These are phyloP conservation scores for Trametes elegans DNA, from an alignment of 768 basidiomycete genomes.

Conservation along the genomic window DNA sequence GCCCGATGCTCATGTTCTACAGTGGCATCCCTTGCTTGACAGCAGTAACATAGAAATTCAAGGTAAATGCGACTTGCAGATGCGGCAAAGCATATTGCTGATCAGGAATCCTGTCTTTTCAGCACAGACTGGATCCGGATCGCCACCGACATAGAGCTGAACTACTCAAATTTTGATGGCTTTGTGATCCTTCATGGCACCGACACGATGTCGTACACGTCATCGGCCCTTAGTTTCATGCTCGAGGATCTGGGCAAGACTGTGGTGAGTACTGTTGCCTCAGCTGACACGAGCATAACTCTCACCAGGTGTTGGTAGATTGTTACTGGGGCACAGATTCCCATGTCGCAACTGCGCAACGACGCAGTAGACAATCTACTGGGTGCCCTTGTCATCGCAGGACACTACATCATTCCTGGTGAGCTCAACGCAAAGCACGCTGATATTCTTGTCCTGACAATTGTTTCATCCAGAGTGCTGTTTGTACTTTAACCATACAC, in stretches of 20 bases:
- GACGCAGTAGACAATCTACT: slow-evolving; percentile 93
- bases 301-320: slow-evolving; percentile 48
- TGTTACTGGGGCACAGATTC: slow-evolving; percentile 91
- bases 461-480: slow-evolving; percentile 58
- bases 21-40: slow-evolving; percentile 89
- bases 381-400: slow-evolving; percentile 85
- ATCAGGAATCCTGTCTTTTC: slow-evolving; percentile 1
- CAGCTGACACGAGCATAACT: neutral
- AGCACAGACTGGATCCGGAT: slow-evolving; percentile 83
- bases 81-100: neutral
- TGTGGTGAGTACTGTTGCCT: slow-evolving; percentile 48
- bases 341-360: slow-evolving; percentile 86
- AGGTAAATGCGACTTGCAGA: slow-evolving; percentile 40
- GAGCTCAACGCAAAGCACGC: slow-evolving; percentile 13
- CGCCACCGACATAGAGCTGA: slow-evolving; percentile 89
- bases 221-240: slow-evolving; percentile 87
- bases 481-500: slow-evolving; percentile 86
- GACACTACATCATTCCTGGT: slow-evolving; percentile 92
- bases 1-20: slow-evolving; percentile 8
- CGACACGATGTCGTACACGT: slow-evolving; percentile 88
- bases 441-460: neutral
- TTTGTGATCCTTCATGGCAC: slow-evolving; percentile 91
- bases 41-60: slow-evolving; percentile 86
- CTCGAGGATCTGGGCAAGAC: slow-evolving; percentile 93
- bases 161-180: slow-evolving; percentile 82